Evolutionary conservation across 1,284 basidiomycete genomes (phyloP).

Genomic region (Ganoderma leucocontextum): DNA sequence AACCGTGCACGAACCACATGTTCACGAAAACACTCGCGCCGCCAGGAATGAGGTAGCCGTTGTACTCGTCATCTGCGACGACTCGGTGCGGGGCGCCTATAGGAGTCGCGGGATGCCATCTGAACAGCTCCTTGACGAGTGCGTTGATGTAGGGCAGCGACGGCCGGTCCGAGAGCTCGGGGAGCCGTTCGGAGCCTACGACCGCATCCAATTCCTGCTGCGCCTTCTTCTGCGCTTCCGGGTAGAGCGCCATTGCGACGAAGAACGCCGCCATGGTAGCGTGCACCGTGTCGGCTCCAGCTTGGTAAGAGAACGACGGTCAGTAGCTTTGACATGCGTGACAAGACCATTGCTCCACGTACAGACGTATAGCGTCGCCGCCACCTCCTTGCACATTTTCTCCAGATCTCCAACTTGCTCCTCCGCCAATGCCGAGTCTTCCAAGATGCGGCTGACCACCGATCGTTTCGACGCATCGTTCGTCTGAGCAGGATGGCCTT

Average conservation of each 20-base stretch:
- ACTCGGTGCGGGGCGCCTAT: conserved; percentile 28
- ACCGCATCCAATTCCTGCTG: conserved; percentile 45
- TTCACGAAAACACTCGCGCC: conserved; percentile 23
- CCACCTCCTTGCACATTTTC: conserved; percentile 3
- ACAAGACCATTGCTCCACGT: neutral
- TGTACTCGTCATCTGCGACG: conserved; percentile 25
- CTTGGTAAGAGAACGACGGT: neutral
- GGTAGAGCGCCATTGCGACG: conserved; percentile 42
- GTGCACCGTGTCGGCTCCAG: conserved; percentile 26
- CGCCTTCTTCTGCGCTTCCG: conserved; percentile 40
- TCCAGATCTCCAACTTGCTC: neutral
- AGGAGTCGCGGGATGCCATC: conserved; percentile 39
- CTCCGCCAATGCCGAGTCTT: conserved; percentile 11
- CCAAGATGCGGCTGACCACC: conserved; percentile 13
- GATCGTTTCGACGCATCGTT: conserved; percentile 11
- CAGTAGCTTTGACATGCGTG: neutral
- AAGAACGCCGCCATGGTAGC: conserved; percentile 34
- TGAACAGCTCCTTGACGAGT: conserved; percentile 43
- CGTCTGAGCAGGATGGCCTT: neutral
- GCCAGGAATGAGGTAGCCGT: conserved; percentile 23
- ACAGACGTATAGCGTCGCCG: conserved; percentile 27
- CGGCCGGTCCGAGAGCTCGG: conserved; percentile 39
- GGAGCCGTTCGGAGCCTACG: conserved; percentile 40
- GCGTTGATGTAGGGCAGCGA: conserved; percentile 43
- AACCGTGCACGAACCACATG: conserved; percentile 17